A percentile compares a stretch with the other conserved stretches of the same genome.
Evolutionary conservation across 2,329 filamentous ascomycete genomes (phyloP).

Genomic region (Harringtonia aguacate): DNA sequence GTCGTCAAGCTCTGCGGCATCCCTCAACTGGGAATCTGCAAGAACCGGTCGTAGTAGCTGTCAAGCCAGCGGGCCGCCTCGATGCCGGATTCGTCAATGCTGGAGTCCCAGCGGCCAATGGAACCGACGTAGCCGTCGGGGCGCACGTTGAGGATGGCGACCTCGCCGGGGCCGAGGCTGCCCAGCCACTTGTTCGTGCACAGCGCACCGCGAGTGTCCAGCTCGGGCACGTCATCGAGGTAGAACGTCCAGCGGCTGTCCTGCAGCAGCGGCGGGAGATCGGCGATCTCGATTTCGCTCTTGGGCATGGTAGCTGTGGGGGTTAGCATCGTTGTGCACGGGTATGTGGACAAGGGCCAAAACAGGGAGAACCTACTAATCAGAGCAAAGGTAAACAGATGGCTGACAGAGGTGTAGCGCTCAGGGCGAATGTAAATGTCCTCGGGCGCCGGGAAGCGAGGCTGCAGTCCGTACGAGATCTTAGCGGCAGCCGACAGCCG

Average conservation of each 20-base stretch:
- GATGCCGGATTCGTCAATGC: conserved; percentile 36
- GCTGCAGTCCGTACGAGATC: conserved; percentile 50
- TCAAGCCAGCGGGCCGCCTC: conserved; percentile 45
- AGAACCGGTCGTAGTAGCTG: conserved; percentile 41
- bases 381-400: conserved; percentile 57
- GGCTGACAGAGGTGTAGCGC: conserved; percentile 57
- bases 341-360: background rate
- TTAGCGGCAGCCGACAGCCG: conserved; percentile 48
- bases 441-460: conserved; percentile 43
- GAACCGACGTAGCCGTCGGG: conserved; percentile 66
- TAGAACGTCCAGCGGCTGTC: conserved; percentile 64
- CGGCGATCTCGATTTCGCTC: conserved; percentile 51
- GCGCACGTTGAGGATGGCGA: conserved; percentile 56
- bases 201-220: conserved; percentile 36
- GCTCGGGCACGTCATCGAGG: conserved; percentile 52
- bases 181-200: conserved; percentile 64
- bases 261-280: conserved; percentile 51
- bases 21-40: conserved; percentile 31
- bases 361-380: conserved; percentile 42
- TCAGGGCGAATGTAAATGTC: conserved; percentile 58
- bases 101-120: conserved; percentile 43
- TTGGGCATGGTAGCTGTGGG: conserved; percentile 47
- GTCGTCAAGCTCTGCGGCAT: too few relatives aligned
- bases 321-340: conserved; percentile 8
- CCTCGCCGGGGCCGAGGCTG: conserved; percentile 41